A percentile compares a stretch with the other conserved stretches of the same genome.
Conservation (phyloP, 2,329 filamentous ascomycete genomes). For the Aspergillus ruber region DNA sequence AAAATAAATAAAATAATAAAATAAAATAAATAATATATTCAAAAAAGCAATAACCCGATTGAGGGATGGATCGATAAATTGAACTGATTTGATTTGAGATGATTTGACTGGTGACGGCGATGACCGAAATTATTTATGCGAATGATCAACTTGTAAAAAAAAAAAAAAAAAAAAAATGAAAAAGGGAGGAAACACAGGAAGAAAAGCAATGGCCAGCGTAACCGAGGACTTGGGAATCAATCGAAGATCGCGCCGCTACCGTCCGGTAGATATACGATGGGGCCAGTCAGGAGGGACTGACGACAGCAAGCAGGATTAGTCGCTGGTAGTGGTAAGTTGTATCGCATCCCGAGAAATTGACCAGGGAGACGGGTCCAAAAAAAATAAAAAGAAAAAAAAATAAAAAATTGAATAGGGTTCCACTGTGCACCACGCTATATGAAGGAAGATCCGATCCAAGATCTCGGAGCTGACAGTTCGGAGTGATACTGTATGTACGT, state of each 20-base stretch:
- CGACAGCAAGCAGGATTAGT: neutral
- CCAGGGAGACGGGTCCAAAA: slow-evolving; percentile 30
- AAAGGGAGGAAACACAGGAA: neutral
- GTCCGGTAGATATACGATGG: neutral
- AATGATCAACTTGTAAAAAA: neutral
- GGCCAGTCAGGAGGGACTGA: neutral
- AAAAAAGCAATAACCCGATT: slow-evolving; percentile 1
- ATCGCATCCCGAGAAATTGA: slow-evolving; percentile 10
- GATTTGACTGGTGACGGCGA: neutral
- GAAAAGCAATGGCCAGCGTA: slow-evolving; percentile 2
- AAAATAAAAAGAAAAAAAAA: slow-evolving; percentile 23
- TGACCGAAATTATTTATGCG: slow-evolving; percentile 1
- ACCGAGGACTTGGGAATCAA: slow-evolving; percentile 1
- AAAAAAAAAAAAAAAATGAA: neutral
- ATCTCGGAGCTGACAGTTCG: slow-evolving; percentile 35
- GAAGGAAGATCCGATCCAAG: slow-evolving; percentile 35
- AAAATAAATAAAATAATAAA: neutral
- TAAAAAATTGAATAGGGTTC: slow-evolving; percentile 24
- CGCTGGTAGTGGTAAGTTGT: neutral
- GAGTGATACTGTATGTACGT: slow-evolving; percentile 16
- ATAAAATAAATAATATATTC: neutral
- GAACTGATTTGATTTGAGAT: neutral
- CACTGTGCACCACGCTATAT: slow-evolving; percentile 29
- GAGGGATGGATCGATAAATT: neutral
- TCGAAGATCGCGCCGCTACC: neutral